Base-by-base conservation (phyloP, 1,139 yeast genomes). In the Saccharomyces hybrid region DNA sequence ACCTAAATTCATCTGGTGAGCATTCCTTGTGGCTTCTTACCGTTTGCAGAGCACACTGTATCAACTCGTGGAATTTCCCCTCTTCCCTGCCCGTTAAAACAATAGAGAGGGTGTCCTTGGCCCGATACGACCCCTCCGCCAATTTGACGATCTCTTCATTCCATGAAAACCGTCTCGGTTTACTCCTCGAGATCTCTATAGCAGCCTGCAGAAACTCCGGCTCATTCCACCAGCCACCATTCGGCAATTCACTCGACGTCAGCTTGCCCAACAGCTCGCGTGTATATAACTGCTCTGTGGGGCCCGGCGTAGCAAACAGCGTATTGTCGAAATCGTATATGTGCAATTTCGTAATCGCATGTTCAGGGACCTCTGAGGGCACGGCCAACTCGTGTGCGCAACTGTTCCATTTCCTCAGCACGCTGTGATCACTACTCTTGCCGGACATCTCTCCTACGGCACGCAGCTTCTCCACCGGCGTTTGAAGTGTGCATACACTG, bases 291-390 rank as follows among this genome's bases (percentile, higher is more conserved):
- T 64, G 62, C 1, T 72, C 71, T 58, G 76, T 77, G 0, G 80
- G 79, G 1, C 64, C 60, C 1, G 81, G 81, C 2, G 80, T 72
- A 29, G 64, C 61, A 60, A 76, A 77, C 16, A 78, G 62, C 0
- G 81, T 76, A 51, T 76, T 74, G 61, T 78, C 82, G 57, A 78
- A 78, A 58, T 78, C 81, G 60, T 75, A 78, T 14, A 78, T 64
- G 59, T 76, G 78, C 3, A 78, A 61, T 42, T 63, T 65, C 42
- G 54, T 64, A 16, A 72, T 63, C 5, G 50, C 54, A 1, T 47
- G 28, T 12, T 38, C 44, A 29, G 21, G 53, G 21, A 49, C 47
- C 7, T 50, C 34, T 2, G 49, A 34, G 3, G 67, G 67, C 19
- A 60, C 44, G 19, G 54, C 52, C 31, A 65, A 48, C 16, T 56